Conservation (phyloP, 1,284 basidiomycete species). For the Coniophora puteana region DNA sequence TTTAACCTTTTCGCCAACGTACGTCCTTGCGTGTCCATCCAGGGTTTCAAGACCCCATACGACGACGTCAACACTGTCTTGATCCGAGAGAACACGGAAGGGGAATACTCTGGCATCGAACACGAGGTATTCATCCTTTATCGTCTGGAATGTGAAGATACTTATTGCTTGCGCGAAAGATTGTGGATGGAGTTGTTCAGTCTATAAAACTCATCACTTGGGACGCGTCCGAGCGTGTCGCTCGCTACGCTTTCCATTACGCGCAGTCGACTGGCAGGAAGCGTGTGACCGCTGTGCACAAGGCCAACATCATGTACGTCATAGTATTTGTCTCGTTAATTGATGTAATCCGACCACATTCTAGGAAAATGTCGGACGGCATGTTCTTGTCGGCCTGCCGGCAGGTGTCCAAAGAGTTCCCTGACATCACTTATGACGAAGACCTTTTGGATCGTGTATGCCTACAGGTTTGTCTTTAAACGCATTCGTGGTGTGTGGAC, state of each 20-base stretch:
- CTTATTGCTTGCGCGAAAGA: slow-evolving; percentile 36
- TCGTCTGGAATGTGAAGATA: not conserved
- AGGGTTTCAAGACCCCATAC: slow-evolving; percentile 98
- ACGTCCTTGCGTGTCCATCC: slow-evolving; percentile 92
- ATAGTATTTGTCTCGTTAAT: slow-evolving; percentile 7
- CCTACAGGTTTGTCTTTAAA: slow-evolving; percentile 60
- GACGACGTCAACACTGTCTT: slow-evolving; percentile 98
- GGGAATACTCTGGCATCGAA: slow-evolving; percentile 99
- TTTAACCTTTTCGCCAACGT: slow-evolving; percentile 99
- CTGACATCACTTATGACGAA: slow-evolving; percentile 93
- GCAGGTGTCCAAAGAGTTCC: slow-evolving; percentile 95
- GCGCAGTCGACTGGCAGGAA: slow-evolving; percentile 85
- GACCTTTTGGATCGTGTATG: slow-evolving; percentile 97
- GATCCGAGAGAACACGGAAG: slow-evolving; percentile 99
- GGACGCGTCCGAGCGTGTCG: slow-evolving; percentile 98
- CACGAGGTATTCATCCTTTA: slow-evolving; percentile 67
- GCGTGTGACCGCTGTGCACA: slow-evolving; percentile 98
- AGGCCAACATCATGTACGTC: slow-evolving; percentile 96
- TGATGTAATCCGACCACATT: slow-evolving; percentile 11
- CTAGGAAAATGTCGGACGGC: slow-evolving; percentile 98
- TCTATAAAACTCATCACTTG: slow-evolving; percentile 99
- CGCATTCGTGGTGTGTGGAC: slow-evolving; percentile 1
- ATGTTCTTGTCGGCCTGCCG: slow-evolving; percentile 99
- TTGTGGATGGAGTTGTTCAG: slow-evolving; percentile 98
- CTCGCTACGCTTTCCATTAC: slow-evolving; percentile 98